Base-by-base conservation (phyloP, 2,329 filamentous ascomycete genomes). In the Microcyclospora pomicola region DNA sequence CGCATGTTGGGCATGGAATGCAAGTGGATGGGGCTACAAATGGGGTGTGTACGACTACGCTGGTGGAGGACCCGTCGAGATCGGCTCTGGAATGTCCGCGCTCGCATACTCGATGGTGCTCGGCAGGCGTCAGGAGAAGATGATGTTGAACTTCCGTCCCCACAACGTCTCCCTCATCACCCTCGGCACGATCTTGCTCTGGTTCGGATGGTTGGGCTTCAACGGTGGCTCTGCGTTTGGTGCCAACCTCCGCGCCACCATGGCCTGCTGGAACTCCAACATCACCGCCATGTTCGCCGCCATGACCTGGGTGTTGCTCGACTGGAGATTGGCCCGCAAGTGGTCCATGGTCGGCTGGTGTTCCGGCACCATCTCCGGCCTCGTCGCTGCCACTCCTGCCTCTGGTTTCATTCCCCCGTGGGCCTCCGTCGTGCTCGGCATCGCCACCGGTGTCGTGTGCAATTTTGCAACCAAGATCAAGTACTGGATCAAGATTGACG, bases 121-220 rank as follows among this genome's bases (percentile, higher is more conserved):
- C 43, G 91, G 91, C 50, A 83, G 86, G 56, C 85, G 91, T 49
- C 91, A 95, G 67, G 88, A 96, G 69, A 91, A 86, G 69, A 95
- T 96, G 86, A 95, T 96, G 84, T 76, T 95, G 65, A 96, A 96
- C 73, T 96, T 96, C 75, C 84, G 91, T 50, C 91, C 91, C 13
- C 91, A 98, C 72, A 98, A 98, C 68, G 91, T 96, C 49, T 94
- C 87, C 5, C 75, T 96, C 55, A 94, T 98, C 64, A 87, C 91
- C 1, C 80, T 96, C 51, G 91, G 91, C 46, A 96, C 91, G 3
- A 75, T 94, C 48, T 75, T 98, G 53, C 84, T 98, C 40, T 96
- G 87, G 87, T 96, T 96, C 55, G 91, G 91, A 55, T 98, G 91
- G 91, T 72, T 98, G 47, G 91, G 87, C 39, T 98, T 98, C 76